Evolutionary conservation across 768 basidiomycete species (phyloP).

Genomic region (Pleurotus eryngii): DNA sequence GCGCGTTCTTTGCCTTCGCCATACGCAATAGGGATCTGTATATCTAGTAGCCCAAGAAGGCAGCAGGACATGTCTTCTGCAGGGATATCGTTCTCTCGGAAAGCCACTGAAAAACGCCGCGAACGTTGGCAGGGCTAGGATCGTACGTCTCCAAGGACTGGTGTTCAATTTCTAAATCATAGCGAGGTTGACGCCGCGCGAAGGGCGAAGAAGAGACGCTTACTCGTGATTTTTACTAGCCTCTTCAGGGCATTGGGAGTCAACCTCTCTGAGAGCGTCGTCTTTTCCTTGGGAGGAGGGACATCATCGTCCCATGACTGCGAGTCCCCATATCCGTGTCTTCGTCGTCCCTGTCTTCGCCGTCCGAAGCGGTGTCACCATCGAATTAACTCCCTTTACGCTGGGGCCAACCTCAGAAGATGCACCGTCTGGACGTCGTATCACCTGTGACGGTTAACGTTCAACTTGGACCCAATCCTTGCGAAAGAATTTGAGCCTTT

Average conservation of each 20-base stretch:
- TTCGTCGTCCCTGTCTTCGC: neutral
- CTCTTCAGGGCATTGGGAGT: neutral
- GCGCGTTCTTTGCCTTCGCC: conserved; percentile 1
- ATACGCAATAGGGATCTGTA: neutral
- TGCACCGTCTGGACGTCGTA: neutral
- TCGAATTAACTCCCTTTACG: neutral
- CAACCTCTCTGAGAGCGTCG: neutral
- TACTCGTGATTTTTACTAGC: neutral
- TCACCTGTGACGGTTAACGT: neutral
- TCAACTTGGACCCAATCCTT: neutral
- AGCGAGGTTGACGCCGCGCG: too few species aligned
- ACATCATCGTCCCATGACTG: too few species aligned
- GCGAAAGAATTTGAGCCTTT: neutral
- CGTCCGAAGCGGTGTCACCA: too few species aligned
- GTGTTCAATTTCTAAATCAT: too few species aligned
- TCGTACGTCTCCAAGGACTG: too few species aligned
- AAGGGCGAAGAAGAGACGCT: neutral
- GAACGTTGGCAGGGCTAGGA: neutral
- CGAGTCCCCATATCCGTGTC: neutral
- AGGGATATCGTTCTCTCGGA: neutral
- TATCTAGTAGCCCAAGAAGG: neutral
- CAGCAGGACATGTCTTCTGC: conserved; percentile 2
- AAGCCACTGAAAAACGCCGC: neutral
- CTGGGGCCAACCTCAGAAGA: neutral
- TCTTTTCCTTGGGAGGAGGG: too few species aligned